These are phyloP conservation scores for Nicotiana sylvestris DNA, from an alignment of 257 asterid genomes.

Conservation along the genomic window DNA sequence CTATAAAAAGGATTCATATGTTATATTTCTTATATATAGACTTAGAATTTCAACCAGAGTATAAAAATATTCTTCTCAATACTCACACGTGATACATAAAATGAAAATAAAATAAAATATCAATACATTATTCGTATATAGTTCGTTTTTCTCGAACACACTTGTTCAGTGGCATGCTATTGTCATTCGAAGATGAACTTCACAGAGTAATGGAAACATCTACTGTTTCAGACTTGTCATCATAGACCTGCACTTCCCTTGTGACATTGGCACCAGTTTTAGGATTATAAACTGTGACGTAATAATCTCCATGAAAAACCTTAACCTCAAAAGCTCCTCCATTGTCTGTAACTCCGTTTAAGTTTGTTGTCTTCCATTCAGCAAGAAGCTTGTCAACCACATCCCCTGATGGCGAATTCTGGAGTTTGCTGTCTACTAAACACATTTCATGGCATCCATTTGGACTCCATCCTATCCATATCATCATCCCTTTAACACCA, in stretches of 20 bases:
- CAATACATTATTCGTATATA: not conserved
- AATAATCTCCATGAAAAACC: conserved; percentile 43
- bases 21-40: no score
- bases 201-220: conserved; percentile 7
- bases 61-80: no score
- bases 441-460: conserved; percentile 37
- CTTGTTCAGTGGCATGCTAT: not conserved
- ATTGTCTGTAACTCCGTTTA: conserved; percentile 27
- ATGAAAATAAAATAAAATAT: no score
- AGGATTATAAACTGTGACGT: conserved; percentile 30
- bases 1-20: no score
- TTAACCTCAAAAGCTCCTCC: conserved; percentile 24
- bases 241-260: conserved; percentile 15
- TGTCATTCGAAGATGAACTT: not conserved
- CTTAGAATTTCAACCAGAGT: no score
- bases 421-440: conserved; percentile 37
- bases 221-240: conserved; percentile 10
- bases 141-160: not conserved
- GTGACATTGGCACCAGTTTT: conserved; percentile 1
- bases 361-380: conserved; percentile 41
- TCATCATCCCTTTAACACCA: conserved; percentile 48
- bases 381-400: conserved; percentile 42
- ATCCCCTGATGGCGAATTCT: conserved; percentile 37
- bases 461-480: conserved; percentile 60
- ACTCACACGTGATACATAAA: no score